phyloP scores from a whole-genome alignment of 805 yeast species.

The Metschnikowia drakensbergensis region DNA sequence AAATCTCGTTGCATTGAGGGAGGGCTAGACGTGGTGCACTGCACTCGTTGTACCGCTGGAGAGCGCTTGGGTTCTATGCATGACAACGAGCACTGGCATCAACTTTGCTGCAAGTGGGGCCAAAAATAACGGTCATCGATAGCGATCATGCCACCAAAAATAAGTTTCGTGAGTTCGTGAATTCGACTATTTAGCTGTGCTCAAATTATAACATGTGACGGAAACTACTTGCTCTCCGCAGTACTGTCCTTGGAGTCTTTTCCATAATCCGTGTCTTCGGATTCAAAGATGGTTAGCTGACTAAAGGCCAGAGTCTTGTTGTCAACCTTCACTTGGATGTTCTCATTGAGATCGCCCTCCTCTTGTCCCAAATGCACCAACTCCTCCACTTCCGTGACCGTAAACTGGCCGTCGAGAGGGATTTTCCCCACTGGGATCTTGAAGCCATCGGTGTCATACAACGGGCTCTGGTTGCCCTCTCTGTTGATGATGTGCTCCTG shows the following conservation, averaged over 20 bases:
- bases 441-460: constrained; percentile 34
- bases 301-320: constrained; percentile 28
- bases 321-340: constrained; percentile 26
- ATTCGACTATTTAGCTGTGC: too few relatives aligned
- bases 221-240: not conserved
- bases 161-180: too few relatives aligned
- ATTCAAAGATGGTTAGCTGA: constrained; percentile 25
- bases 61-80: not conserved
- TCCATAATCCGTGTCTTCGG: not conserved
- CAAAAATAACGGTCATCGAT: too few relatives aligned
- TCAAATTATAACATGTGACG: not conserved
- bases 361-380: constrained; percentile 30
- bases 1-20: constrained; percentile 9
- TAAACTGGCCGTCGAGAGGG: constrained; percentile 40
- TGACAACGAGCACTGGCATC: not conserved
- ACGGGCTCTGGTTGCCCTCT: constrained; percentile 1
- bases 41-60: not conserved
- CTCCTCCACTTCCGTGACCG: constrained; percentile 30
- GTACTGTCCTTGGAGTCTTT: not conserved
- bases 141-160: too few relatives aligned
- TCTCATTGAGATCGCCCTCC: constrained; percentile 26
- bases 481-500: constrained; percentile 2
- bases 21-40: not conserved
- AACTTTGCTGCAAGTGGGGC: too few relatives aligned
- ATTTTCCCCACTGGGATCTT: constrained; percentile 36